A percentile compares a stretch with the other conserved stretches of the same genome.
Evolutionary conservation across 2,329 filamentous ascomycete genomes (phyloP).

Genomic region (Botrytis byssoidea): DNA sequence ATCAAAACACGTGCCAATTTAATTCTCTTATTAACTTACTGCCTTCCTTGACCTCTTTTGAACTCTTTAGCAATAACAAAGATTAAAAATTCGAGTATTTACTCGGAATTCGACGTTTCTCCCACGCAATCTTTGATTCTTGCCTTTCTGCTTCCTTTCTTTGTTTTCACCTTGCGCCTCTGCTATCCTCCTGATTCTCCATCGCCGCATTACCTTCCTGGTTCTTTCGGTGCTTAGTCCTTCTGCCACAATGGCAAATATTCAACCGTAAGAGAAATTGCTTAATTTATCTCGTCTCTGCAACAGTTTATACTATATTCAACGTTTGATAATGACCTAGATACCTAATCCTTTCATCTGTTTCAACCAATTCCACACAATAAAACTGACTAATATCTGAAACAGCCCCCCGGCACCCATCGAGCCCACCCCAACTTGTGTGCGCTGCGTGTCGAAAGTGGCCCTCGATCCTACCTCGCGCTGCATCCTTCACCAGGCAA

Average conservation of each 20-base stretch:
- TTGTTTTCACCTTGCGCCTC: neutral
- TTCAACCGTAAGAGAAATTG: neutral
- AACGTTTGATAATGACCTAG: neutral
- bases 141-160: neutral
- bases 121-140: neutral
- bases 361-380: neutral
- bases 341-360: neutral
- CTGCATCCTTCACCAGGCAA: neutral
- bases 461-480: neutral
- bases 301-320: neutral
- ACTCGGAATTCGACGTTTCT: neutral
- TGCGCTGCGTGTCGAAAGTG: neutral
- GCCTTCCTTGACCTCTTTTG: neutral
- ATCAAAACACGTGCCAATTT: neutral
- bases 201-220: neutral
- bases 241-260: conserved; percentile 5
- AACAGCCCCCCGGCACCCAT: neutral
- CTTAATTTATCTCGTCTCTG: neutral
- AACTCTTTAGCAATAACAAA: conserved; percentile 5
- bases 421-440: neutral
- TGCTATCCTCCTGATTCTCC: neutral
- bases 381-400: neutral
- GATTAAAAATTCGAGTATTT: neutral
- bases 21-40: neutral
- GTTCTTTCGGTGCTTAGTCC: neutral